These are phyloP conservation scores for Yamagishiella unicocca DNA, from an alignment of 139 green algal species.

Conservation along the genomic window DNA sequence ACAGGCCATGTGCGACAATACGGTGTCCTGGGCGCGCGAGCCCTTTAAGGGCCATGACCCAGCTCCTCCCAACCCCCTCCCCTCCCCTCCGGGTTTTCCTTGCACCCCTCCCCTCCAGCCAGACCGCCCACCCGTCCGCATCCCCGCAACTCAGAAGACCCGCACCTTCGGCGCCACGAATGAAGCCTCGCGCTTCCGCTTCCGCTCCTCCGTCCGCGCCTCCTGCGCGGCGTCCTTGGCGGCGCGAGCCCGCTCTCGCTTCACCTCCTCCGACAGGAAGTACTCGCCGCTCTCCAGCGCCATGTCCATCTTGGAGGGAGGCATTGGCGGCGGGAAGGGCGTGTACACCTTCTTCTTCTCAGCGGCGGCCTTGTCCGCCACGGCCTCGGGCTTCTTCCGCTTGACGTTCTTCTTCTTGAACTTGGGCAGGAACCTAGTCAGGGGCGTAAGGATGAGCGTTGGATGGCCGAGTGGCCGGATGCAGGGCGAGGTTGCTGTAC, in stretches of 20 bases:
- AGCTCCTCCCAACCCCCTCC: too few species aligned
- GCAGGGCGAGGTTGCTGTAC: too few species aligned
- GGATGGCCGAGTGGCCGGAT: too few species aligned
- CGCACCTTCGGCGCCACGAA: conserved; percentile 87
- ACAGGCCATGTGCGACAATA: not conserved
- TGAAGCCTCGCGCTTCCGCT: conserved; percentile 82
- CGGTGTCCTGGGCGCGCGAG: not conserved
- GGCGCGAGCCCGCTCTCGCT: conserved; percentile 64
- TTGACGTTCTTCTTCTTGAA: conserved; percentile 99
- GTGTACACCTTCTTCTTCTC: conserved; percentile 90
- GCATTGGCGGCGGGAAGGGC: conserved; percentile 96
- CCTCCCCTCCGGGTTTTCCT: not conserved
- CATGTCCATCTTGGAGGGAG: conserved; percentile 92
- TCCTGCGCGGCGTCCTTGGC: conserved; percentile 67
- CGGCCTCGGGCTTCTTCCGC: conserved; percentile 80
- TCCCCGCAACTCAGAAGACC: not conserved
- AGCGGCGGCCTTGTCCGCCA: not conserved
- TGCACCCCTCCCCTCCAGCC: too few species aligned
- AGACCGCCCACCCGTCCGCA: not conserved
- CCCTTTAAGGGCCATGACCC: not conserved
- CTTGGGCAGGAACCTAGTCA: conserved; percentile 94
- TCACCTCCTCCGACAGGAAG: conserved; percentile 89
- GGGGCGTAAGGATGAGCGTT: not conserved
- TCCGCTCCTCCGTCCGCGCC: conserved; percentile 64
- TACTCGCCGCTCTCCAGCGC: conserved; percentile 97